A percentile compares a stretch with the other conserved stretches of the same genome.
phyloP scores from a whole-genome alignment of 2,329 filamentous ascomycete species.

The Diplodia corticola region DNA sequence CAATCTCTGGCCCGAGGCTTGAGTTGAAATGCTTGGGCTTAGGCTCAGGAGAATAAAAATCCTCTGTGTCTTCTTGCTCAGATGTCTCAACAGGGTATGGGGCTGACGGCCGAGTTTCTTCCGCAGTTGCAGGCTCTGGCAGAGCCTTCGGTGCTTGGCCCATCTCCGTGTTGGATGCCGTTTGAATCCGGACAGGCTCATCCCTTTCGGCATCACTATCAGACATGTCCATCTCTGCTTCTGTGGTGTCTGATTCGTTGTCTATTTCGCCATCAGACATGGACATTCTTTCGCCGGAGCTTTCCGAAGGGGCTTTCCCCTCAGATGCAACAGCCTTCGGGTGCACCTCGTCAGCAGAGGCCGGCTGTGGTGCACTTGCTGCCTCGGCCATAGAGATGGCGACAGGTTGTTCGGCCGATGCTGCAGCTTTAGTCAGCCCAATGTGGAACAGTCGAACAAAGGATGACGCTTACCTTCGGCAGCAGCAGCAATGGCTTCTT shows the following conservation, averaged over 20 bases:
- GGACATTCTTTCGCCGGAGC: constrained; percentile 6
- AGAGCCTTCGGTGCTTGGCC: not conserved
- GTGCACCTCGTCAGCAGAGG: not conserved
- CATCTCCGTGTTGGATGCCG: not conserved
- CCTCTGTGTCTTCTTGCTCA: constrained; percentile 32
- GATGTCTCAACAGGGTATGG: not conserved
- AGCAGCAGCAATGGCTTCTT: not conserved
- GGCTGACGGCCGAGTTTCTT: not conserved
- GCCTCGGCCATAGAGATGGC: not conserved
- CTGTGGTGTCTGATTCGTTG: constrained; percentile 17
- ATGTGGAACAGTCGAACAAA: not conserved
- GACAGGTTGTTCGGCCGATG: not conserved
- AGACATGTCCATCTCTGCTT: constrained; percentile 26
- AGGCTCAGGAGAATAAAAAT: constrained; percentile 39
- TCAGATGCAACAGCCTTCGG: not conserved
- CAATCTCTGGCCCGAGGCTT: not conserved
- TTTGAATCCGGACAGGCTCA: not conserved
- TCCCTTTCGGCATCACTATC: constrained; percentile 22
- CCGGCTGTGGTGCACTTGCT: not conserved
- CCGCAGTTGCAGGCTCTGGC: not conserved
- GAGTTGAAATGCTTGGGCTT: not conserved
- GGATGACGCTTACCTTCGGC: not conserved
- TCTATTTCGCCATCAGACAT: constrained; percentile 15
- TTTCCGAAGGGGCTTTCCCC: not conserved
- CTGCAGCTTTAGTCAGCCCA: not conserved